These are phyloP conservation scores for Leishmania braziliensis DNA, from an alignment of 208 protist genomes.

Conservation along the genomic window DNA sequence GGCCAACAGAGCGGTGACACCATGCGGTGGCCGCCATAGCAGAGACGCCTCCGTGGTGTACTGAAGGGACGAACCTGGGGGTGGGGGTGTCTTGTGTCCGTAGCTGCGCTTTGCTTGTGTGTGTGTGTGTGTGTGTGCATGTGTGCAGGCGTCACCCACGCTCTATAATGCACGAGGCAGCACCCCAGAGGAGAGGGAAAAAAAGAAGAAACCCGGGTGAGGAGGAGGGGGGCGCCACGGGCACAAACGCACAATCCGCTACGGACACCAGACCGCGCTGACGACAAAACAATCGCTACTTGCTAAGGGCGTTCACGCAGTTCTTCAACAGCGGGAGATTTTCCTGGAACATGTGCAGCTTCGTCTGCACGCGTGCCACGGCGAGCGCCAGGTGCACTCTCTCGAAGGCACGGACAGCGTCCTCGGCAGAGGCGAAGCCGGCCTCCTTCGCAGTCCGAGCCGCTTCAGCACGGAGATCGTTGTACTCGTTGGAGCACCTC, in stretches of 20 bases:
- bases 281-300: constrained; percentile 4
- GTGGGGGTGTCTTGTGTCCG: background rate
- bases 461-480: constrained; percentile 17
- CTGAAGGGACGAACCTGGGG: background rate
- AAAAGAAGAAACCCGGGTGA: background rate
- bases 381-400: constrained; percentile 29
- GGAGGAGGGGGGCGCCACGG: background rate
- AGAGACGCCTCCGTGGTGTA: background rate
- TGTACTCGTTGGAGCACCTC: constrained; percentile 35
- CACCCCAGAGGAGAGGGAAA: background rate
- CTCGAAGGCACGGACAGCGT: constrained; percentile 32
- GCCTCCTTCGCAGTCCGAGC: constrained; percentile 4
- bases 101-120: background rate
- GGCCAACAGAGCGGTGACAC: background rate
- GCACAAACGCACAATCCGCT: background rate
- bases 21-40: background rate
- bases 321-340: constrained; percentile 39
- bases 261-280: background rate
- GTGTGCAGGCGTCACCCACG: background rate
- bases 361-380: constrained; percentile 20
- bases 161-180: background rate
- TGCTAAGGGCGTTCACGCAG: constrained; percentile 34
- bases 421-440: constrained; percentile 14
- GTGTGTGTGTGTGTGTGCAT: background rate
- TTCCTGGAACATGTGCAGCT: constrained; percentile 30